Base-by-base conservation (phyloP, 1,284 basidiomycete genomes). In the Vanrija sp. region DNA sequence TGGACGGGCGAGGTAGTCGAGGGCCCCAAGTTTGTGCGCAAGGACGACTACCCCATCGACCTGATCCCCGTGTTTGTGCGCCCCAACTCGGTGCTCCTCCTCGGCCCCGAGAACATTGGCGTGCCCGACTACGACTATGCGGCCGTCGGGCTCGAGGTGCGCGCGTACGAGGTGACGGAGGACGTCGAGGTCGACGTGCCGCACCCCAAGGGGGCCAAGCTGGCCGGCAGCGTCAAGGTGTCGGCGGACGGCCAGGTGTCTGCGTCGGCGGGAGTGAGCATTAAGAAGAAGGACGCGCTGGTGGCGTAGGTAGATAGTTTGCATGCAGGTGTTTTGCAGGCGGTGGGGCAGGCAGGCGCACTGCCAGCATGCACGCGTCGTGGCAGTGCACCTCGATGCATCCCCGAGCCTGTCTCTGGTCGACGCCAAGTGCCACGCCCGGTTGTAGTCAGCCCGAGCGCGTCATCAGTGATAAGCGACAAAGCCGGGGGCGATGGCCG, bases 11-110 rank as follows among this genome's bases (percentile, higher is more conserved):
- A 64, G 27, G 57, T 62, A n/a, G 35, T 65, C 25, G 45, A 54
- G 20, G 71, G 71, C 3, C 71, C 71, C 14, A 54, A 51, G 45
- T 69, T 61, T 57, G 59, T 71, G 44, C 67, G 53, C n/a, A 55
- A 66, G 47, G 47, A 51, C 9, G 54, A 71, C 56, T 68, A 67
- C 47, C 66, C 69, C 5, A 56, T 70, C 49, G 62, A 67, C 51
- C 45, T 43, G 22, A 80, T 87, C 43, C 85, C 85, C 6, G 81
- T 87, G n/a, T 87, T 82, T 80, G 81, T 87, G 31, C 79, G 83
- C 38, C 78, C 80, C 42, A 80, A 79, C 41, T 80, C 81, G 8
- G 78, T 85, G 16, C 71, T 86, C 19, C 72, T 80, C 37, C 77
- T 86, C 10, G 85, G 85, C 2, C 81, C 84, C 2, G 66, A 72